These are phyloP conservation scores for Lactifluus volemus DNA, from an alignment of 768 basidiomycete genomes.

Conservation along the genomic window DNA sequence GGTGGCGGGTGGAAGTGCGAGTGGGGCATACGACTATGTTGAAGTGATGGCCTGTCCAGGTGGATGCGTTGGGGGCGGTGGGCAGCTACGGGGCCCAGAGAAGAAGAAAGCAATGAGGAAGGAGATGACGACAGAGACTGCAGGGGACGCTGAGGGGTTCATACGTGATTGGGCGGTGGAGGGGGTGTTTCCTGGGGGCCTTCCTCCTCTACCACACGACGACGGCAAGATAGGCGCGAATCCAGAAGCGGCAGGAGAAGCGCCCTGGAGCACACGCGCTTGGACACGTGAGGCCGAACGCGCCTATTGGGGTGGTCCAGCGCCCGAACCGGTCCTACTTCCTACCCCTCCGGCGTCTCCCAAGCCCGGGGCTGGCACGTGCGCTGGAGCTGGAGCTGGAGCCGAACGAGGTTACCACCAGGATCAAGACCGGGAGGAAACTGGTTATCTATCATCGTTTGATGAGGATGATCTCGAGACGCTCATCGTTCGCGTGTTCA, in stretches of 20 bases:
- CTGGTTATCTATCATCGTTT: too few species aligned
- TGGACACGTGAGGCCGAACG: constrained; percentile 79
- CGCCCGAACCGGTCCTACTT: constrained; percentile 19
- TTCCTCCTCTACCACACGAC: neutral
- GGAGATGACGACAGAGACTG: constrained; percentile 10
- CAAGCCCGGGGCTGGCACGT: neutral
- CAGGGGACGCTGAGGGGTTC: constrained; percentile 58
- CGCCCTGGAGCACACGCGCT: constrained; percentile 74
- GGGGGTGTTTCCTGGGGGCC: constrained; percentile 30
- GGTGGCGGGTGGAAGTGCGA: constrained; percentile 13
- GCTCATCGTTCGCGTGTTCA: constrained; percentile 32
- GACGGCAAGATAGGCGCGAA: constrained; percentile 6
- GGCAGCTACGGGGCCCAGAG: constrained; percentile 46
- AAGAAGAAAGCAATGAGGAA: neutral
- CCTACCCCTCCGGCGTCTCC: constrained; percentile 42
- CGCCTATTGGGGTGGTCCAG: constrained; percentile 58
- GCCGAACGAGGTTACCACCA: neutral
- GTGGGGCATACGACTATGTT: constrained; percentile 71
- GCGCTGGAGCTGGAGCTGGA: neutral
- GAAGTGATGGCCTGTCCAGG: constrained; percentile 99
- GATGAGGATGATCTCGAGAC: constrained; percentile 25
- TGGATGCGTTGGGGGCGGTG: constrained; percentile 96
- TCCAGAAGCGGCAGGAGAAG: constrained; percentile 32
- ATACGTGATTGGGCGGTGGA: constrained; percentile 50
- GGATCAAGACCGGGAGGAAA: too few species aligned